Evolutionary conservation across 768 basidiomycete genomes (phyloP).

Genomic region (Mycena haematopus): DNA sequence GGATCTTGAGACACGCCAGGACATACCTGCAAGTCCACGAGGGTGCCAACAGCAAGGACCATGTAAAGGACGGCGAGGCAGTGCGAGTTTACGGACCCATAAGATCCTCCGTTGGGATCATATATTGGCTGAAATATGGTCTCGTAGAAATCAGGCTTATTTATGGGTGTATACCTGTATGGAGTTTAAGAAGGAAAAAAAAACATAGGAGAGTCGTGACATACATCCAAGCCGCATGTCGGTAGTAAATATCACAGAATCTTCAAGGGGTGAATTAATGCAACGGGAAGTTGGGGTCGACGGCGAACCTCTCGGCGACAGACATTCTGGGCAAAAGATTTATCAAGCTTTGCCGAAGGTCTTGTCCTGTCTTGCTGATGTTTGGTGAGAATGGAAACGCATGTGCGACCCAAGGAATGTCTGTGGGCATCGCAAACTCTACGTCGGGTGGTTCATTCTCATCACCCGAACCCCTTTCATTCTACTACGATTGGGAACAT

Average conservation of each 20-base stretch:
- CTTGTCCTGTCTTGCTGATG: constrained; percentile 49
- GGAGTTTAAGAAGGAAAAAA: constrained; percentile 11
- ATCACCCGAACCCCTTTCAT: constrained; percentile 64
- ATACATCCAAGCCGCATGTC: constrained; percentile 76
- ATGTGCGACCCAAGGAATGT: constrained; percentile 64
- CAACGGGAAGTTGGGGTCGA: not conserved
- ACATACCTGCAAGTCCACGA: constrained; percentile 70
- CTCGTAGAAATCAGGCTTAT: constrained; percentile 61
- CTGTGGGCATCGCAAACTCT: constrained; percentile 51
- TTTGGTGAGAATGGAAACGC: constrained; percentile 63
- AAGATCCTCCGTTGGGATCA: constrained; percentile 44
- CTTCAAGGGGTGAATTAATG: constrained; percentile 10
- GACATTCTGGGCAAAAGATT: constrained; percentile 50
- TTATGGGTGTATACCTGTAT: constrained; percentile 70
- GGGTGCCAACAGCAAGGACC: constrained; percentile 67
- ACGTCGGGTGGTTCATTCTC: constrained; percentile 48
- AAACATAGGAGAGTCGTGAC: constrained; percentile 35
- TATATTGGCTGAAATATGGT: constrained; percentile 61
- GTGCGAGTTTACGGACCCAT: constrained; percentile 47
- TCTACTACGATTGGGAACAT: constrained; percentile 42
- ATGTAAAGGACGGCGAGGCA: constrained; percentile 65
- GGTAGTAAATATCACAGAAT: constrained; percentile 62
- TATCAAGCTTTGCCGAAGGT: constrained; percentile 51
- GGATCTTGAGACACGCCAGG: too few species aligned
- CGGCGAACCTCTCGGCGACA: constrained; percentile 35